Percentiles rank a stretch among this genome's conserved stretches.
Evolutionary conservation across 129 eudicot genomes (phyloP).

Genomic region (Dittrichia graveolens): DNA sequence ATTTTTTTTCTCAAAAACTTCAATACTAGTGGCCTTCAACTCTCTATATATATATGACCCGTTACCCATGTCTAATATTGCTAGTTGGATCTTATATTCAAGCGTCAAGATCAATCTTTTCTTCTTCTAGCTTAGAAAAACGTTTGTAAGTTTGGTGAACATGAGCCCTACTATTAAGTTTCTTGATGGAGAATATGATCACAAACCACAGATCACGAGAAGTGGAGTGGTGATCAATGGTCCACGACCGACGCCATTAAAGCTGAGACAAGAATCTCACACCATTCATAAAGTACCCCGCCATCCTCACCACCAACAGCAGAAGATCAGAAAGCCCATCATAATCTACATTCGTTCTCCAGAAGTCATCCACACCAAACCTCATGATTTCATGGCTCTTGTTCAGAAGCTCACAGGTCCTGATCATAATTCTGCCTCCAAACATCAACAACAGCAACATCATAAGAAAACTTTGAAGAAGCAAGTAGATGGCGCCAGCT

Average conservation of each 20-base stretch:
- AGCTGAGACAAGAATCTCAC: constrained; percentile 44
- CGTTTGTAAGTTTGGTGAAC: not conserved
- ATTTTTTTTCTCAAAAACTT: not conserved
- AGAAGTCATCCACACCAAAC: constrained; percentile 57
- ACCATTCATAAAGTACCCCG: constrained; percentile 30
- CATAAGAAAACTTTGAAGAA: constrained; percentile 25
- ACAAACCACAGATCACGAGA: constrained; percentile 6
- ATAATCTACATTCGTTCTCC: constrained; percentile 72
- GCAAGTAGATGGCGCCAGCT: not conserved
- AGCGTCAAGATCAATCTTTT: not conserved
- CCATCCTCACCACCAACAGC: constrained; percentile 19
- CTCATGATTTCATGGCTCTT: constrained; percentile 76
- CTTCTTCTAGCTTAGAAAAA: not conserved
- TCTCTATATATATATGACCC: not conserved
- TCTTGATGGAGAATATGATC: constrained; percentile 25
- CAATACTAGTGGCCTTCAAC: not conserved
- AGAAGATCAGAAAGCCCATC: constrained; percentile 47
- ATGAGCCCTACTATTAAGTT: constrained; percentile 35
- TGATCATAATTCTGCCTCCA: constrained; percentile 19
- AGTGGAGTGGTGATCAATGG: constrained; percentile 40
- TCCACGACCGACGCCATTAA: constrained; percentile 57
- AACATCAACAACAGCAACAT: constrained; percentile 16
- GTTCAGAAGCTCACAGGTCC: constrained; percentile 79
- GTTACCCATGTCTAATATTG: not conserved
- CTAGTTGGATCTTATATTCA: not conserved